A percentile compares a stretch with the other conserved stretches of the same genome.
Conservation (phyloP, 2,329 filamentous ascomycete genomes). For the Stenocarpella maydis region DNA sequence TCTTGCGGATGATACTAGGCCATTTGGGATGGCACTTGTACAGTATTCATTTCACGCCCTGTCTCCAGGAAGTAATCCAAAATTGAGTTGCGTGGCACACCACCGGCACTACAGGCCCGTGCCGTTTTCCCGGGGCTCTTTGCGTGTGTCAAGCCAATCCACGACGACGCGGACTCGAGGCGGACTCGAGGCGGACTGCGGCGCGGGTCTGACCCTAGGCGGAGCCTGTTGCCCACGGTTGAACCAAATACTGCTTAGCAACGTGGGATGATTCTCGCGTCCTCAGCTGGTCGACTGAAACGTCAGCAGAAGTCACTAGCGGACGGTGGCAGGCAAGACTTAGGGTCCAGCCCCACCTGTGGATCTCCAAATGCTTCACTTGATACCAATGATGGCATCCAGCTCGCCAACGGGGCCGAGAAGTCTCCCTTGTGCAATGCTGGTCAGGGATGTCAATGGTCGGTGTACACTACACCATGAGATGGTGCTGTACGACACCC, state of each 20-base stretch:
- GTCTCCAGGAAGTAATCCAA: neutral
- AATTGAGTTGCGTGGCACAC: neutral
- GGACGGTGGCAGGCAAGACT: constrained; percentile 31
- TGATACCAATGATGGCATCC: neutral
- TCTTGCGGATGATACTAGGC: neutral
- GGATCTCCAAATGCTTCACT: no score
- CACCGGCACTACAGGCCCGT: no score
- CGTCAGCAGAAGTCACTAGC: neutral
- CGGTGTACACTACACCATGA: neutral
- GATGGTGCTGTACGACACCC: neutral
- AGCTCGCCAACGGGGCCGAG: neutral
- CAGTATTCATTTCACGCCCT: neutral
- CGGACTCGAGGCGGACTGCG: no score
- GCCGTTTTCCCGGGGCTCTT: neutral
- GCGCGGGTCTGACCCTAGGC: constrained; percentile 1
- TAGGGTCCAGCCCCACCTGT: constrained; percentile 7
- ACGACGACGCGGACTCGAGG: neutral
- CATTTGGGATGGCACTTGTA: constrained; percentile 4
- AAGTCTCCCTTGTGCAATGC: constrained; percentile 12
- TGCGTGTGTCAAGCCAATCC: neutral
- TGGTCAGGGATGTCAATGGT: constrained; percentile 24
- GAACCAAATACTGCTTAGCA: neutral
- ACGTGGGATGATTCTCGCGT: constrained; percentile 1
- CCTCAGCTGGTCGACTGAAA: neutral
- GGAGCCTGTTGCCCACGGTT: neutral